Percentiles rank a stretch among this genome's conserved stretches.
These are phyloP conservation scores for Botrytis cinerea DNA, from an alignment of 2,329 filamentous ascomycete genomes.

Conservation along the genomic window DNA sequence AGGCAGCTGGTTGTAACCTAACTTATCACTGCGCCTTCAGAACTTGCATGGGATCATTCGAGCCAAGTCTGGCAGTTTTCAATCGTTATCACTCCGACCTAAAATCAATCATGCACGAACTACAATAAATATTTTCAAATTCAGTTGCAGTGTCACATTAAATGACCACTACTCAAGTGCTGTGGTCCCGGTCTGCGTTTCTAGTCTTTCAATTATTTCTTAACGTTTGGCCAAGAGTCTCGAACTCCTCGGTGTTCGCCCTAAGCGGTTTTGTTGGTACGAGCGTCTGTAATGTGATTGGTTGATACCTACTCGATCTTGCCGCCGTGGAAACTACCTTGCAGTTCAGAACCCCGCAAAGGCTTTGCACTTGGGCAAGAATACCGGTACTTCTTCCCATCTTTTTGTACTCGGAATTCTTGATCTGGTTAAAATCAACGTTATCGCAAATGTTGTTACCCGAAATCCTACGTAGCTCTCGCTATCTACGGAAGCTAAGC, in stretches of 20 bases:
- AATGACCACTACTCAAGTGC: background rate
- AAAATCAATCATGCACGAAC: background rate
- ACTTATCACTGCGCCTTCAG: background rate
- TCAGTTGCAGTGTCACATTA: background rate
- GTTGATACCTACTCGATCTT: background rate
- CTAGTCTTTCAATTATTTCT: background rate
- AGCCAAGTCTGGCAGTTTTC: background rate
- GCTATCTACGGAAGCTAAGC: background rate
- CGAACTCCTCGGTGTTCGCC: background rate
- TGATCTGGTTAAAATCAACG: background rate
- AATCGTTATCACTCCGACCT: background rate
- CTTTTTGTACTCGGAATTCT: background rate
- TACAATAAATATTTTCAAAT: background rate
- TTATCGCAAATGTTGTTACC: background rate
- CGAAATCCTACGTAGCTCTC: background rate
- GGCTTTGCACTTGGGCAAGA: background rate
- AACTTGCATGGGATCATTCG: background rate
- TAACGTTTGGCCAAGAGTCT: background rate
- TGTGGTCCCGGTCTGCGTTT: background rate
- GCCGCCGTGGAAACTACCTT: slow-evolving; percentile 10
- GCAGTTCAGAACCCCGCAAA: background rate
- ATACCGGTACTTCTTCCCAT: background rate
- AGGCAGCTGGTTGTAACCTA: background rate
- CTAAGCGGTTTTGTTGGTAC: slow-evolving; percentile 2
- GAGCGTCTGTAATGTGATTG: background rate